Evolutionary conservation across 2,329 filamentous ascomycete genomes (phyloP).

Genomic region (Aquanectria penicillioides): DNA sequence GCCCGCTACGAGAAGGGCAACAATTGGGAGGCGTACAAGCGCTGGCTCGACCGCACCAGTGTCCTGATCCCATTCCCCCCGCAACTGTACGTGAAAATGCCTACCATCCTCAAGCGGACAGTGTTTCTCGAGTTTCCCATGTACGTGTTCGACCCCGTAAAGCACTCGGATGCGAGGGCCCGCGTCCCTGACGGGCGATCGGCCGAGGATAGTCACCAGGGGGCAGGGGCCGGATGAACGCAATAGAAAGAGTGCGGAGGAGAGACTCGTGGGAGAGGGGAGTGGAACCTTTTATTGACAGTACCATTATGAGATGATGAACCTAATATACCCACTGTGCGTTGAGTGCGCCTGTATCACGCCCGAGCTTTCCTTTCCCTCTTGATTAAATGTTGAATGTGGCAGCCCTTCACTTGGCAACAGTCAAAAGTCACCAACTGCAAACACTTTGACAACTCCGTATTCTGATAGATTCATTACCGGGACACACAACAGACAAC

Average conservation of each 20-base stretch:
- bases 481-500: conserved; percentile 18
- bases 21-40: too few species aligned
- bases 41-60: too few species aligned
- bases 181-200: too few species aligned
- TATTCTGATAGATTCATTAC: conserved; percentile 12
- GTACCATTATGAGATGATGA: conserved; percentile 5
- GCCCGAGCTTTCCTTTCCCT: neutral
- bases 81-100: too few species aligned
- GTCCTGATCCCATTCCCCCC: too few species aligned
- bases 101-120: too few species aligned
- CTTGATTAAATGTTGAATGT: neutral
- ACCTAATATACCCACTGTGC: conserved; percentile 12
- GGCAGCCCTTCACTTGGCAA: neutral
- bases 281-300: conserved; percentile 1
- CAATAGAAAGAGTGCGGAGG: neutral
- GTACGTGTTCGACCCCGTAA: too few species aligned
- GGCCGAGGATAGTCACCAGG: too few species aligned
- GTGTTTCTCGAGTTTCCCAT: too few species aligned
- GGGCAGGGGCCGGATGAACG: too few species aligned
- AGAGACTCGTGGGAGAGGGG: neutral
- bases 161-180: too few species aligned
- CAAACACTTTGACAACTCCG: neutral
- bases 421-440: neutral
- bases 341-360: conserved; percentile 11
- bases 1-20: too few species aligned